Evolutionary conservation across 805 yeast genomes (phyloP), one percentile per base, ranked within the genome.

Genomic region (Schwanniomyces vanrijiae): DNA sequence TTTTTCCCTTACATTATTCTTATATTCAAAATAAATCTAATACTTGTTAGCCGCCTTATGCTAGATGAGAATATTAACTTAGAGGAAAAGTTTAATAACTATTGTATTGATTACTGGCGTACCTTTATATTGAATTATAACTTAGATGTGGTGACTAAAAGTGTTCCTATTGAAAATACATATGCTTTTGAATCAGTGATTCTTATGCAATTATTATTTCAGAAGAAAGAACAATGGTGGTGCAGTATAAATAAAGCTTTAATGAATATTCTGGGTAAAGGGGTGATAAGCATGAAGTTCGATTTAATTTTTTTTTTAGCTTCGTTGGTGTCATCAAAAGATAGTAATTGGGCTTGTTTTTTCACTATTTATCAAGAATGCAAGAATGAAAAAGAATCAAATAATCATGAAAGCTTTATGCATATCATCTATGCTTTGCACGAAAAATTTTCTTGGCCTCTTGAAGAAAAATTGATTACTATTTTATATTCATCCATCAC

Each of bases 391-490:
- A 51, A 37, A 1, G 52, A 46, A 5, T 59, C 69, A 7, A 34
- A 45, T 5, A 48, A 58, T 14, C 62, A 60, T 45, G 58, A 58
- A 35, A 50, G 55, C 14, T 67, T 65, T 47, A 43, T 69, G 2
- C 70, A 71, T 33, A 55, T 60, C 3, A 58, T 68, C 19, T 60
- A 58, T 5, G 45, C 56, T 1, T 47, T 67, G 14, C 58, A 57
- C 40, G 60, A 63, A 37, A 52, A 59, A 16, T 51, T 55, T 2
- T 53, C 49, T 4, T 70, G 73, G 73, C 61, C 63, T 5, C 37
- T 67, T 2, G 71, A 68, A 19, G 78, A 73, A 38, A 58, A 55
- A 35, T 44, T 71, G n/a, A 44, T 73, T 4, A 43, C 60, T 4
- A 54, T 53, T 21, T 43, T 73, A 4, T 72, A 71, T 48, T 42